Evolutionary conservation across 768 basidiomycete genomes (phyloP).

Genomic region (Suillus bovinus): DNA sequence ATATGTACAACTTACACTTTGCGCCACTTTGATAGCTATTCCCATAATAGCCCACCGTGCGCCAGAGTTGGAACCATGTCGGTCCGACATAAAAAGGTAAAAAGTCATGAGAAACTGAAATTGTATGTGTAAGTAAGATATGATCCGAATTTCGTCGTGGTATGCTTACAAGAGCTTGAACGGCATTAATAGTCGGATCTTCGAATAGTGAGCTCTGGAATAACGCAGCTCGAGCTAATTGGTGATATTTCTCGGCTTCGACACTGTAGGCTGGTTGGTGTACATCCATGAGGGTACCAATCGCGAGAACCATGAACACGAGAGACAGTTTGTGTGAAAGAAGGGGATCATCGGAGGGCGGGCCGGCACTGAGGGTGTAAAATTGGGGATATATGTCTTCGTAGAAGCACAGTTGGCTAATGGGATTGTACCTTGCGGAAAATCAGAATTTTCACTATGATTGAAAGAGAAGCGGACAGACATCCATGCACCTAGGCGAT

Average conservation of each 20-base stretch:
- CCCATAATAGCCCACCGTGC: conserved; percentile 71
- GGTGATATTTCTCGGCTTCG: conserved; percentile 72
- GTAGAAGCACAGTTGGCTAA: conserved; percentile 59
- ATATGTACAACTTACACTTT: conserved; percentile 53
- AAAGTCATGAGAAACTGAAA: conserved; percentile 67
- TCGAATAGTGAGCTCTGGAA: conserved; percentile 68
- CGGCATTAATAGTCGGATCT: conserved; percentile 65
- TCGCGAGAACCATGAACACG: conserved; percentile 66
- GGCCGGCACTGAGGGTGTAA: conserved; percentile 46
- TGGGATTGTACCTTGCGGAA: conserved; percentile 61
- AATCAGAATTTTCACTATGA: conserved; percentile 13
- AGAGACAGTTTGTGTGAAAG: conserved; percentile 62
- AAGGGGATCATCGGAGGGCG: conserved; percentile 51
- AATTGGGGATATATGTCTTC: conserved; percentile 59
- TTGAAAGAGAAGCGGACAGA: conserved; percentile 34
- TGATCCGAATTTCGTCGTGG: conserved; percentile 37
- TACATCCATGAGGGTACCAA: conserved; percentile 64
- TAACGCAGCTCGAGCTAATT: conserved; percentile 62
- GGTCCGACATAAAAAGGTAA: conserved; percentile 67
- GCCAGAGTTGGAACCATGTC: conserved; percentile 65
- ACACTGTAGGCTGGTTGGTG: conserved; percentile 56
- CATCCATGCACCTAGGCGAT: conserved; percentile 71
- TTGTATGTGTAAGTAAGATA: conserved; percentile 33
- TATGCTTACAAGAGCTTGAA: conserved; percentile 61
- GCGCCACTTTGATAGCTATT: conserved; percentile 66